Evolutionary conservation across 192 early-diverging fungal species (phyloP).

Genomic region (Coemansia furcata): DNA sequence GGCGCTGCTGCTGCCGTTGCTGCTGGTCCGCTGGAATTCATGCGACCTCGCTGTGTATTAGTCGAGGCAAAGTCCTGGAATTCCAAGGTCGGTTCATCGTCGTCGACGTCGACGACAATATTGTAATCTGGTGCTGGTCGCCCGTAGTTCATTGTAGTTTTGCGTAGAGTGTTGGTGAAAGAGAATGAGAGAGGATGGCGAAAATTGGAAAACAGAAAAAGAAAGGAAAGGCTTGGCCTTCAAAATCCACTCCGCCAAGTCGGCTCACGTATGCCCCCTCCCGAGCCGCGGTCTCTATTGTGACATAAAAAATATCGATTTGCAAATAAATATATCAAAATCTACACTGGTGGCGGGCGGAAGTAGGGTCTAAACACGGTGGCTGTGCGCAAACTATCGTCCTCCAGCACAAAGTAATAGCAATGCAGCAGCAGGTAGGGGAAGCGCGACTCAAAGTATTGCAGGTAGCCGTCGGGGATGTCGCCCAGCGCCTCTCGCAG

Average conservation of each 20-base stretch:
- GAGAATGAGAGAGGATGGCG: neutral
- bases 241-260: neutral
- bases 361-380: slow-evolving; percentile 72
- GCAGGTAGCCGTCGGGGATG: slow-evolving; percentile 82
- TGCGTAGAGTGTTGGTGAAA: too few relatives aligned
- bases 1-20: slow-evolving; percentile 24
- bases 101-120: slow-evolving; percentile 56
- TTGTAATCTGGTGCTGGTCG: slow-evolving; percentile 44
- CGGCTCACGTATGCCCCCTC: neutral
- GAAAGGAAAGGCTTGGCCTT: neutral
- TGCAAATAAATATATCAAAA: neutral
- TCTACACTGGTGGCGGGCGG: slow-evolving; percentile 37
- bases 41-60: slow-evolving; percentile 28
- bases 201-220: neutral
- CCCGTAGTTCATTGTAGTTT: slow-evolving; percentile 26
- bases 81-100: slow-evolving; percentile 51
- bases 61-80: slow-evolving; percentile 55
- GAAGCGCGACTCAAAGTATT: slow-evolving; percentile 89
- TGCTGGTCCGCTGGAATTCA: slow-evolving; percentile 9
- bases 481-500: slow-evolving; percentile 78
- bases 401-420: slow-evolving; percentile 77
- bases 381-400: slow-evolving; percentile 59
- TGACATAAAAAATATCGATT: neutral
- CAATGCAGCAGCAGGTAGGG: slow-evolving; percentile 85
- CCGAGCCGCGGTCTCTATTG: neutral